Percentiles rank a stretch among this genome's conserved stretches.
Conservation (phyloP, 495 filamentous ascomycete species). For the Neurospora sp. region DNA sequence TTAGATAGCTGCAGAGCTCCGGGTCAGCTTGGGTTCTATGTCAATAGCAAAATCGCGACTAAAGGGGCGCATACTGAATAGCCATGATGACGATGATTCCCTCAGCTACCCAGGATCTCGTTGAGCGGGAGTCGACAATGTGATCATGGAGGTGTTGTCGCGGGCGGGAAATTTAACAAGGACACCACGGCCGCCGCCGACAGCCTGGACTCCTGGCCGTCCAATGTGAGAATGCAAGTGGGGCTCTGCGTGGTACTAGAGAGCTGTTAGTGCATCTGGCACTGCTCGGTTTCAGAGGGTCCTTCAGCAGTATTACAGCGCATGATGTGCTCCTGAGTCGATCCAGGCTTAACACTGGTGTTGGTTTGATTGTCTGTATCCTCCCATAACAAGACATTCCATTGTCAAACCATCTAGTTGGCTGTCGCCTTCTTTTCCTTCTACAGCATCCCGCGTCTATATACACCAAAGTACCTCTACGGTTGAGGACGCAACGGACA, state of each 20-base stretch:
- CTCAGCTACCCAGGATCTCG: constrained; percentile 14
- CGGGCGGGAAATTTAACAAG: neutral
- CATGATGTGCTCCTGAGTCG: neutral
- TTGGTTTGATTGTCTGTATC: no score
- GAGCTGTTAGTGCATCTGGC: neutral
- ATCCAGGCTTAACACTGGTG: neutral
- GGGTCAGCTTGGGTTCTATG: constrained; percentile 4
- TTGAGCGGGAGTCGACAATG: neutral
- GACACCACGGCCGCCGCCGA: neutral
- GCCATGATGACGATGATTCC: constrained; percentile 34
- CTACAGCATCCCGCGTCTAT: neutral
- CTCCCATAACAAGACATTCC: neutral
- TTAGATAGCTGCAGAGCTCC: constrained; percentile 64
- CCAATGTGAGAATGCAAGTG: neutral
- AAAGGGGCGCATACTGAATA: constrained; percentile 29
- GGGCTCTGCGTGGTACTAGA: neutral
- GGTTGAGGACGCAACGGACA: neutral
- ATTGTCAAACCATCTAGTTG: neutral
- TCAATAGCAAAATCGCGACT: neutral
- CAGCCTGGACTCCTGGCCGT: neutral
- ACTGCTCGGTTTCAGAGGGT: neutral
- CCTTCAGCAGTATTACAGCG: neutral
- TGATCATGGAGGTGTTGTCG: neutral
- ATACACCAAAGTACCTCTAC: neutral
- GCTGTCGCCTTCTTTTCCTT: neutral